These are phyloP conservation scores for Choiromyces venosus DNA, from an alignment of 495 filamentous ascomycete genomes.

Conservation along the genomic window DNA sequence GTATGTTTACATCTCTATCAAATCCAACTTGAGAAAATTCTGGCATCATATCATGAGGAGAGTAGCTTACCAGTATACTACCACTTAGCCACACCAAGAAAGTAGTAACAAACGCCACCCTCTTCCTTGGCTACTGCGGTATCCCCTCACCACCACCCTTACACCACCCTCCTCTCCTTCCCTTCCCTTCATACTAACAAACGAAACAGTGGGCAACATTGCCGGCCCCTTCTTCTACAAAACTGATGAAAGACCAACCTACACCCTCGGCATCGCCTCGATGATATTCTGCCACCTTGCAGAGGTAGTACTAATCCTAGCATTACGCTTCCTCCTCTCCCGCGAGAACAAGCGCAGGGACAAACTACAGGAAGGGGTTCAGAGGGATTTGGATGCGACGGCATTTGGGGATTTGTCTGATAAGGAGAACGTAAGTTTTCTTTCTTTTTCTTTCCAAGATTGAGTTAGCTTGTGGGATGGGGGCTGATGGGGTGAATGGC, in stretches of 20 bases:
- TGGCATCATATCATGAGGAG: slow-evolving; percentile 4
- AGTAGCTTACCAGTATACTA: slow-evolving; percentile 14
- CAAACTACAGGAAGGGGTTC: slow-evolving; percentile 48
- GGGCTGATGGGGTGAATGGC: background rate
- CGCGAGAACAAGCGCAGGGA: slow-evolving; percentile 57
- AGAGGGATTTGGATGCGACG: slow-evolving; percentile 52
- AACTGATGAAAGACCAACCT: slow-evolving; percentile 52
- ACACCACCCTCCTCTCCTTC: background rate
- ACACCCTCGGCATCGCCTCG: slow-evolving; percentile 57
- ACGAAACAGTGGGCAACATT: slow-evolving; percentile 48
- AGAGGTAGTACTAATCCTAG: slow-evolving; percentile 49
- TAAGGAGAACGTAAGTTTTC: slow-evolving; percentile 54
- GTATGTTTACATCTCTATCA: slow-evolving; percentile 25
- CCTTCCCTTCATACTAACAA: slow-evolving; percentile 23
- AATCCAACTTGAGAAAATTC: background rate
- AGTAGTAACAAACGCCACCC: slow-evolving; percentile 56
- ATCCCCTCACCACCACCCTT: no score
- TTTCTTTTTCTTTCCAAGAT: slow-evolving; percentile 43
- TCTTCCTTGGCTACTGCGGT: slow-evolving; percentile 49
- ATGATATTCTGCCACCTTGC: slow-evolving; percentile 59
- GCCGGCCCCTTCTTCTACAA: slow-evolving; percentile 61
- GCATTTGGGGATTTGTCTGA: slow-evolving; percentile 60
- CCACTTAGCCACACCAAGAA: slow-evolving; percentile 56
- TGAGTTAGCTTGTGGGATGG: background rate
- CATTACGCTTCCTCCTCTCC: slow-evolving; percentile 49